phyloP scores from a whole-genome alignment of 2,329 filamentous ascomycete genomes.

The Seiridium cupressi region DNA sequence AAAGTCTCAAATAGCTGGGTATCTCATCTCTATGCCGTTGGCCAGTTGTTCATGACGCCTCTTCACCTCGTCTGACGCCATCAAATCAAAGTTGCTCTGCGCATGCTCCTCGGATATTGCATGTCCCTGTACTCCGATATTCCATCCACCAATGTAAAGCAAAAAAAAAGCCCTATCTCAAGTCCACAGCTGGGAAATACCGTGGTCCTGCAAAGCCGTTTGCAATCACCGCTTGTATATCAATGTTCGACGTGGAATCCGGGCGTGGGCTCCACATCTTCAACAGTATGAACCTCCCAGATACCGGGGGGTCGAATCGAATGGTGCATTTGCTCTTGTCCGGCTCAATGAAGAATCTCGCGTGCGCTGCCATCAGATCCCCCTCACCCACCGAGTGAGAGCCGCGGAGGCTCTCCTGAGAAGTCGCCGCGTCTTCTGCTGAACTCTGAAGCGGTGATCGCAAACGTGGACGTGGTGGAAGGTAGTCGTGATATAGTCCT shows the following conservation, averaged over 20 bases:
- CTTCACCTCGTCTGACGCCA: no score
- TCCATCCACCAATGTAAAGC: neutral
- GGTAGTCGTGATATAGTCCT: constrained; percentile 28
- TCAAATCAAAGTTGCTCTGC: no score
- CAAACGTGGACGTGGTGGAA: constrained; percentile 25
- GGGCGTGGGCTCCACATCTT: constrained; percentile 85
- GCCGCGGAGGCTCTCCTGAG: constrained; percentile 54
- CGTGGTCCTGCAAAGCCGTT: constrained; percentile 83
- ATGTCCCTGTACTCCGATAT: no score
- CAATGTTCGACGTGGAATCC: constrained; percentile 69
- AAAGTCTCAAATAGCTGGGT: no score
- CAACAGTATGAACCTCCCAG: constrained; percentile 78
- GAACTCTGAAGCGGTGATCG: constrained; percentile 18
- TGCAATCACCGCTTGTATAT: constrained; percentile 82
- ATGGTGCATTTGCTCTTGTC: constrained; percentile 84
- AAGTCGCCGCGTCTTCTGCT: constrained; percentile 43
- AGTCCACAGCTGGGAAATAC: constrained; percentile 71
- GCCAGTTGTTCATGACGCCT: no score
- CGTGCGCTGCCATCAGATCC: constrained; percentile 68
- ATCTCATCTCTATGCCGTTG: no score
- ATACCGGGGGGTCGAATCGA: constrained; percentile 78
- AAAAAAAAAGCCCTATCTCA: constrained; percentile 42
- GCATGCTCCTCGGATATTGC: no score
- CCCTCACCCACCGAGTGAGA: constrained; percentile 55
- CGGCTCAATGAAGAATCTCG: constrained; percentile 79